Percentiles rank a stretch among this genome's conserved stretches.
Conservation (phyloP, 805 yeast species). For the Candida orba region DNA sequence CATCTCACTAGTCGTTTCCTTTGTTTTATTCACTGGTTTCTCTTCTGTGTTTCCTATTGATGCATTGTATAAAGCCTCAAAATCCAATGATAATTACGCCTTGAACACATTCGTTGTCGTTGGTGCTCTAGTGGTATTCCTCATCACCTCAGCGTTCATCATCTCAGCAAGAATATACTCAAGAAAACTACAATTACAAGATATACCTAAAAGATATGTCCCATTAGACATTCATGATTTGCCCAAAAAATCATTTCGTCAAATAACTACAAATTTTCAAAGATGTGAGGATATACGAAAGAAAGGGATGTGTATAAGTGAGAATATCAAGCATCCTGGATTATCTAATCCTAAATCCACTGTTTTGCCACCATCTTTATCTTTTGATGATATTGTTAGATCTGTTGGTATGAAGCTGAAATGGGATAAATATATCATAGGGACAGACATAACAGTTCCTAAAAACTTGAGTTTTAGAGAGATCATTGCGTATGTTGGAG, state of each 20-base stretch:
- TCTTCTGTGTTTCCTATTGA: slow-evolving; percentile 74
- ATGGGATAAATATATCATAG: slow-evolving; percentile 36
- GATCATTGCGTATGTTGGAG: slow-evolving; percentile 30
- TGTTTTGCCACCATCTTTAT: slow-evolving; percentile 30
- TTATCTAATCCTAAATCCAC: slow-evolving; percentile 36
- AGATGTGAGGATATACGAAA: slow-evolving; percentile 35
- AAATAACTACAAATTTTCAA: slow-evolving; percentile 33
- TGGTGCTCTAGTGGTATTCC: slow-evolving; percentile 57
- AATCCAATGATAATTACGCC: slow-evolving; percentile 54
- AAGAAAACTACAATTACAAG: slow-evolving; percentile 52
- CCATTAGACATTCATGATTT: slow-evolving; percentile 59
- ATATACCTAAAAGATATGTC: slow-evolving; percentile 72
- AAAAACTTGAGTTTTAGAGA: slow-evolving; percentile 35
- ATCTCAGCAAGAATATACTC: slow-evolving; percentile 54
- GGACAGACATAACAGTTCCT: slow-evolving; percentile 30
- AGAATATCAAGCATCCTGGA: slow-evolving; percentile 43
- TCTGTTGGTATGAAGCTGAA: slow-evolving; percentile 53
- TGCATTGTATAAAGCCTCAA: slow-evolving; percentile 54
- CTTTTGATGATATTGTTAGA: slow-evolving; percentile 50
- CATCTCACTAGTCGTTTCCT: slow-evolving; percentile 33
- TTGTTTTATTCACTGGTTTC: slow-evolving; percentile 45
- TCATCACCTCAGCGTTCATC: slow-evolving; percentile 41
- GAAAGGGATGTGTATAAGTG: slow-evolving; percentile 34
- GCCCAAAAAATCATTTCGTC: slow-evolving; percentile 37
- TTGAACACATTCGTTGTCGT: slow-evolving; percentile 77